Evolutionary conservation across 2,329 filamentous ascomycete species (phyloP), one percentile per base, ranked within the genome.

Genomic region (Nemania sp.): DNA sequence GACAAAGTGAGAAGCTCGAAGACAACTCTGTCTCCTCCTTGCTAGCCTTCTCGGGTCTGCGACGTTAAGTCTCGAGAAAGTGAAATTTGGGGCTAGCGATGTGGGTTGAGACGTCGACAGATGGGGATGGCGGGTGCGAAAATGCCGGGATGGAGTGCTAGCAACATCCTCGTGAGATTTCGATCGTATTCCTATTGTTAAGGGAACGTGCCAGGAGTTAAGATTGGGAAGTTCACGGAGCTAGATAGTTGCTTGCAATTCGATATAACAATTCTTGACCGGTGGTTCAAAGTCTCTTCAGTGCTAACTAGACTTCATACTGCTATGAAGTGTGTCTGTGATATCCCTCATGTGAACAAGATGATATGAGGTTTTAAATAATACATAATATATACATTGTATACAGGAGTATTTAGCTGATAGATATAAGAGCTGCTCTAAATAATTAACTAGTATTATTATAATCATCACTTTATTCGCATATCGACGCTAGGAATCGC

Each of bases 231-330:
- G 7, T 41, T 26, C 11, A 32, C 8, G 11, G 11, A 52, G 38
- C 22, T 38, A 22, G 22, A 38, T 57, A 58, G 24, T 32, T 52
- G n/a, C 47, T 51, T 45, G 32, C 49, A 59, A 35, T 45, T 47
- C 15, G 20, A 58, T 7, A 11, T 18, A 38, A 27, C 59, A 57
- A 29, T 57, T 57, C 38, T 45, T 45, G n/a, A 22, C 27, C n/a
- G 20, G 29, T n/a, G 20, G n/a, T 35, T 51, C 5, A 1, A 11
- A 18, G 2, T 38, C 52, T 38, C 2, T 8, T 47, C 4, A 4
- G 15, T 22, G n/a, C 22, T 8, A 1, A 32, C 18, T 22, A 22
- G 5, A 6, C 24, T 47, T 47, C 20, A 6, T 47, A 6, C 24
- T 45, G 15, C n/a, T n/a, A n/a, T 3, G 18, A 6, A n/a, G 15